phyloP scores from a whole-genome alignment of 2,329 filamentous ascomycete species.

The Aschersonia sp. region DNA sequence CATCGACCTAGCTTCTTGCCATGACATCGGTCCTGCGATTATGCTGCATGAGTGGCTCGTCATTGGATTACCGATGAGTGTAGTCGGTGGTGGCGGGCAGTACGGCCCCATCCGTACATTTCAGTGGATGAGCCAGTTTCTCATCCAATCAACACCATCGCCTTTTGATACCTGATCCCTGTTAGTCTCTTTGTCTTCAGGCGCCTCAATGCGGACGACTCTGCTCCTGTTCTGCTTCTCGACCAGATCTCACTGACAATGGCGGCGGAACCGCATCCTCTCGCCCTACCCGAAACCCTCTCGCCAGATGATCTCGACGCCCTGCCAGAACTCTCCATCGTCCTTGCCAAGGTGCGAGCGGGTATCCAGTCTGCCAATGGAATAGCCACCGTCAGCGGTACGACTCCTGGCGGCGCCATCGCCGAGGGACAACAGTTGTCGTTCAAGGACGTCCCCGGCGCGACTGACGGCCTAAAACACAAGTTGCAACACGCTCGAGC shows the following conservation, averaged over 20 bases:
- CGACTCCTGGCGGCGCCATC: slow-evolving; percentile 19
- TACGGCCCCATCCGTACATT: too few relatives aligned
- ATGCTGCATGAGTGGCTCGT: background rate
- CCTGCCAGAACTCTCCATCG: slow-evolving; percentile 64
- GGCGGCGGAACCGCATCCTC: slow-evolving; percentile 24
- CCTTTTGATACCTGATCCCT: too few relatives aligned
- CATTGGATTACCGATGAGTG: too few relatives aligned
- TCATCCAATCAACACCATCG: too few relatives aligned
- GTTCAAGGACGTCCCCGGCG: slow-evolving; percentile 64
- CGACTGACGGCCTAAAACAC: slow-evolving; percentile 67
- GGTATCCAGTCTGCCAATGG: slow-evolving; percentile 27
- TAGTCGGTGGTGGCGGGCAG: too few relatives aligned
- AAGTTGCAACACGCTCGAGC: slow-evolving; percentile 67
- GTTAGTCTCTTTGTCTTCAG: too few relatives aligned
- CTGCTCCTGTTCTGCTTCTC: background rate
- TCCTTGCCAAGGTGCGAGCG: slow-evolving; percentile 59
- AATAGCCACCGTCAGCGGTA: slow-evolving; percentile 22
- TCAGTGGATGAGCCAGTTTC: too few relatives aligned
- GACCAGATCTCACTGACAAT: slow-evolving; percentile 5
- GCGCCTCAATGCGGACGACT: too few relatives aligned
- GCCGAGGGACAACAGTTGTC: slow-evolving; percentile 23
- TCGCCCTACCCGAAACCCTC: slow-evolving; percentile 48
- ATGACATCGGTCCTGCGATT: background rate
- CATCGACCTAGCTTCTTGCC: background rate
- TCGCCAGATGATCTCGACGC: slow-evolving; percentile 76